Evolutionary conservation across 352 stramenopile genomes (phyloP).

Genomic region (Blastocystis sp.): DNA sequence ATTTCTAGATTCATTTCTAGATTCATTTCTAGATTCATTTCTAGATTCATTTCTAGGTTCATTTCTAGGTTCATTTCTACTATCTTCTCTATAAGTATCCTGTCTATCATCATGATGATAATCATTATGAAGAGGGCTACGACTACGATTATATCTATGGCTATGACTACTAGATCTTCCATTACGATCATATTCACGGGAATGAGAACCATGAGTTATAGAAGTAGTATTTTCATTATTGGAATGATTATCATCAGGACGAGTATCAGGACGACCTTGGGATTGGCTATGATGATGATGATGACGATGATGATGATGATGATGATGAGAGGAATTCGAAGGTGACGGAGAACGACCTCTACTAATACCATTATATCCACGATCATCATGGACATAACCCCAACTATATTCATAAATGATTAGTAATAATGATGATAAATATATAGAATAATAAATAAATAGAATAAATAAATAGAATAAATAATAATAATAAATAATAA

Average conservation of each 20-base stretch:
- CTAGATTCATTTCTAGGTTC: too few relatives aligned
- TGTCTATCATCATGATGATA: neutral
- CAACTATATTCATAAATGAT: neutral
- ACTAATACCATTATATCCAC: neutral
- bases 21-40: too few relatives aligned
- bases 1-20: too few relatives aligned
- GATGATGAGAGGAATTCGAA: conserved; percentile 1
- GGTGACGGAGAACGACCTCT: conserved; percentile 6
- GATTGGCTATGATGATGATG: conserved; percentile 4
- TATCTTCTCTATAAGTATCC: too few relatives aligned
- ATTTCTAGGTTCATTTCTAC: too few relatives aligned
- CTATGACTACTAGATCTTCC: neutral
- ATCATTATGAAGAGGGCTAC: neutral
- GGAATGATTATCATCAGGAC: too few relatives aligned
- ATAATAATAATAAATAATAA: neutral
- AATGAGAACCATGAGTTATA: too few relatives aligned
- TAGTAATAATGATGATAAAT: conserved; percentile 18
- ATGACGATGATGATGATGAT: neutral
- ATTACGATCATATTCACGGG: too few relatives aligned
- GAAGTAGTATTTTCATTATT: too few relatives aligned
- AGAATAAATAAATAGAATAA: neutral
- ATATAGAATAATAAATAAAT: conserved; percentile 24
- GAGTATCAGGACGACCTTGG: neutral
- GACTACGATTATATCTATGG: neutral
- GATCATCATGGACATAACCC: neutral